Percentiles rank a stretch among this genome's conserved stretches.
Conservation (phyloP, 2,329 filamentous ascomycete species). For the Tolypocladium inflatum region DNA sequence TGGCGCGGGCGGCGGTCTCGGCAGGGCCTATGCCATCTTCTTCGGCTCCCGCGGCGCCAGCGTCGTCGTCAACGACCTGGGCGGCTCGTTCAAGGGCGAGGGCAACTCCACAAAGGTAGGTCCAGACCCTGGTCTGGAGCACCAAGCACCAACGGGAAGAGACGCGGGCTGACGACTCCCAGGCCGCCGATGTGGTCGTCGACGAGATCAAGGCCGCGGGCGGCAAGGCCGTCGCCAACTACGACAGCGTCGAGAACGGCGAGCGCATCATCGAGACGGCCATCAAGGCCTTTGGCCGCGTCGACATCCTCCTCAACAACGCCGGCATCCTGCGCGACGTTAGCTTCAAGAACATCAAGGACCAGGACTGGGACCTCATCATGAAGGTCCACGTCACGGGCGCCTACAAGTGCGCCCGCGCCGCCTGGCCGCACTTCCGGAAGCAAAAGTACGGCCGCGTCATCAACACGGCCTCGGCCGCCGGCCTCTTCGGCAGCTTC, state of each 20-base stretch:
- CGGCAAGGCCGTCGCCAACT: conserved; percentile 95
- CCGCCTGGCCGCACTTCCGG: conserved; percentile 94
- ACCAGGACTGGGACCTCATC: conserved; percentile 93
- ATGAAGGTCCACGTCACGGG: conserved; percentile 88
- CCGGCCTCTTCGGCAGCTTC: conserved; percentile 90
- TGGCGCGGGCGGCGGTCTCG: conserved; percentile 69
- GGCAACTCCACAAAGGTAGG: conserved; percentile 75
- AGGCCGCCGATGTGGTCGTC: conserved; percentile 78
- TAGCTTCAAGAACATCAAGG: conserved; percentile 98
- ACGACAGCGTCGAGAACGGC: conserved; percentile 87
- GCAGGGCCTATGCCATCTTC: conserved; percentile 78
- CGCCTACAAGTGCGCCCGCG: conserved; percentile 88
- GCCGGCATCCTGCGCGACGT: conserved; percentile 91
- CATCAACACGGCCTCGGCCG: conserved; percentile 95
- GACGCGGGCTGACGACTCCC: not conserved
- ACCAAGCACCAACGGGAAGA: too few species aligned
- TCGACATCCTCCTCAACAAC: conserved; percentile 96
- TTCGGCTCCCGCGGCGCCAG: conserved; percentile 87
- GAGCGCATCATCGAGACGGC: conserved; percentile 90
- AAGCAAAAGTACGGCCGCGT: conserved; percentile 98
- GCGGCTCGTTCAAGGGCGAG: conserved; percentile 87
- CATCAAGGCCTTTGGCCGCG: conserved; percentile 70
- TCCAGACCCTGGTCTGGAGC: conserved; percentile 13
- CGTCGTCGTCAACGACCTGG: conserved; percentile 94
- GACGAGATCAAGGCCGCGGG: conserved; percentile 77